Percentiles rank a stretch among this genome's conserved stretches.
Conservation (phyloP, 257 asterid genomes). For the Henckelia pumila region DNA sequence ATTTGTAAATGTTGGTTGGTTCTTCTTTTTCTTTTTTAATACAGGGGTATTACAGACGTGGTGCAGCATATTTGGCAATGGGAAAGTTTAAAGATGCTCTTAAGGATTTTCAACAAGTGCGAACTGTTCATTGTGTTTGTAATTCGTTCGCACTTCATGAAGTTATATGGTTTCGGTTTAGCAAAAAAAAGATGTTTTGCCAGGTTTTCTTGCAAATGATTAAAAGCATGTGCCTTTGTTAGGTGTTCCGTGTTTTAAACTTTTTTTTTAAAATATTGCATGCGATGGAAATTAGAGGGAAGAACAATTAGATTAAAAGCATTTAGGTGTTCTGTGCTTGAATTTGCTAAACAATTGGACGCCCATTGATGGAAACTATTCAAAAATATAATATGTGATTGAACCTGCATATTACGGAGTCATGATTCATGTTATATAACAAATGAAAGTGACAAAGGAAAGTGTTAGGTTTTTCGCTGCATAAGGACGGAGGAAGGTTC, state of each 20-base stretch:
- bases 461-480: background rate
- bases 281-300: background rate
- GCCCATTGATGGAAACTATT: background rate
- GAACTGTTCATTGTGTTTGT: slow-evolving; percentile 13
- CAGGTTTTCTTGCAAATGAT: slow-evolving; percentile 11
- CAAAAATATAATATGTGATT: background rate
- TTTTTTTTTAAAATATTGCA: background rate
- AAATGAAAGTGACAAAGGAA: background rate
- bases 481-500: background rate
- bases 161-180: slow-evolving; percentile 11
- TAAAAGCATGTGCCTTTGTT: slow-evolving; percentile 2
- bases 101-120: slow-evolving; percentile 88
- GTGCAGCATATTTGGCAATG: slow-evolving; percentile 93
- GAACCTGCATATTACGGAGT: background rate
- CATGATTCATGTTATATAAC: background rate
- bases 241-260: background rate
- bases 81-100: slow-evolving; percentile 95
- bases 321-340: too few species aligned
- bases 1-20: slow-evolving; percentile 13
- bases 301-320: too few species aligned
- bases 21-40: slow-evolving; percentile 15
- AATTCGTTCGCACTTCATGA: slow-evolving; percentile 18
- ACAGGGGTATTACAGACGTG: slow-evolving; percentile 96
- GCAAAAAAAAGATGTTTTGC: background rate
- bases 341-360: background rate